Evolutionary conservation across 768 basidiomycete genomes (phyloP), one percentile per base, ranked within the genome.

Genomic region (Boletellus ananas): DNA sequence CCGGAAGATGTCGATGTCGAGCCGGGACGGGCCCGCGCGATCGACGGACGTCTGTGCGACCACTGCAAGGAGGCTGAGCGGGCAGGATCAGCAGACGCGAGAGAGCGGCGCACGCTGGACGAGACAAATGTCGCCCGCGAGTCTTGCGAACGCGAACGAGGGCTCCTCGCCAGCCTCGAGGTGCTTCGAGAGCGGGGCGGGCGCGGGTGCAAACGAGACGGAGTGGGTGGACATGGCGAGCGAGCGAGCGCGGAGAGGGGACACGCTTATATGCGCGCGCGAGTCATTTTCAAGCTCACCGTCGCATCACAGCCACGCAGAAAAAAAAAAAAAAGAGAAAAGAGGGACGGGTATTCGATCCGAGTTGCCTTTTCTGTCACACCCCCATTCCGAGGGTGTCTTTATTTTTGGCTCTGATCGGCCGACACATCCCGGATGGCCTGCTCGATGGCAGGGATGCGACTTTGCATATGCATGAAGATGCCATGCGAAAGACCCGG

Each of bases 111-210:
- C 39, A 70, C 67, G 41, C 42, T 67, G 65, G 40, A 68, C 53
- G 29, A 68, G 68, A 50, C 62, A 67, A 2, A 68, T 48, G 21
- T 60, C 54, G 18, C 56, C 44, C 27, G 63, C 56, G 1, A 70
- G 33, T 7, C 54, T 58, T 4, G 64, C 69, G 41, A 70, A 69
- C 16, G 68, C 76, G 63, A 76, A 79, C 21, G n/a, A n/a, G n/a
- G n/a, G n/a, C n/a, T n/a, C n/a, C n/a, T 55, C 43, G 6, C 33
- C 27, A 10, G 45, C 21, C 10, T 58, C 50, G 36, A 46, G 41
- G 2, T 58, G 63, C 20, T 52, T 63, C 3, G 52, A 53, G 9
- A 55, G 44, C 12, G 45, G 27, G 1, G 50, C n/a, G 6, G 61
- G 49, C 3, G 57, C 25, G 14, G 57, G 54, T 7, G 67, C 58